Evolutionary conservation across 1,284 basidiomycete genomes (phyloP).

Genomic region (Leccinum angustisporum): DNA sequence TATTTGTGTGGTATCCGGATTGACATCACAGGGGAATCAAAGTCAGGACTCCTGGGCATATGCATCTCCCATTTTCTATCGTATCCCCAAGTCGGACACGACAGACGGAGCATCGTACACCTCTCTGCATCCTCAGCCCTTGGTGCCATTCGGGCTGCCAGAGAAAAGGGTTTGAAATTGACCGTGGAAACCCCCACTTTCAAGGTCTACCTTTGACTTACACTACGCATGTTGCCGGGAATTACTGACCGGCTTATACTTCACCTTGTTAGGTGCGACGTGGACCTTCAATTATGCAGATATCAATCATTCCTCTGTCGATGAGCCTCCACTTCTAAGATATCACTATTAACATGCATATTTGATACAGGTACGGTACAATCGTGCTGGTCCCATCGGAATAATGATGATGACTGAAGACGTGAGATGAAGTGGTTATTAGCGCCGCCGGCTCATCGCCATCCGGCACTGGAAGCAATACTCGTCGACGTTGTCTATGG

Average conservation of each 20-base stretch:
- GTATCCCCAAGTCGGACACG: background rate
- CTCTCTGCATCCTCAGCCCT: too few species aligned
- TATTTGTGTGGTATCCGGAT: background rate
- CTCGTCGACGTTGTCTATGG: constrained; percentile 56
- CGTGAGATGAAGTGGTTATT: constrained; percentile 7
- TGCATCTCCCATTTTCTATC: background rate
- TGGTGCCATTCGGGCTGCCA: too few species aligned
- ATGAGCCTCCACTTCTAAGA: constrained; percentile 8
- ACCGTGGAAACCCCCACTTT: too few species aligned
- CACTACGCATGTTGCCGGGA: background rate
- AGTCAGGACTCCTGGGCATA: background rate
- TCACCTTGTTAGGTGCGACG: background rate
- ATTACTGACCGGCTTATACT: too few species aligned
- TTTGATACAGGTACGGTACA: constrained; percentile 31
- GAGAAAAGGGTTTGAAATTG: too few species aligned
- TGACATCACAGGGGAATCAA: constrained; percentile 4
- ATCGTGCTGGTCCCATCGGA: constrained; percentile 21
- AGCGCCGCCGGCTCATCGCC: constrained; percentile 39
- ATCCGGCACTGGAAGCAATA: constrained; percentile 54
- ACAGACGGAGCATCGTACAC: too few species aligned
- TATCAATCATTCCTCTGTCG: background rate
- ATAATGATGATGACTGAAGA: constrained; percentile 3
- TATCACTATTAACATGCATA: constrained; percentile 24
- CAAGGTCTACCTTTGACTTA: background rate
- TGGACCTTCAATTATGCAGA: constrained; percentile 3